Evolutionary conservation across 2,329 filamentous ascomycete species (phyloP).

Genomic region (Blumeria hordei): DNA sequence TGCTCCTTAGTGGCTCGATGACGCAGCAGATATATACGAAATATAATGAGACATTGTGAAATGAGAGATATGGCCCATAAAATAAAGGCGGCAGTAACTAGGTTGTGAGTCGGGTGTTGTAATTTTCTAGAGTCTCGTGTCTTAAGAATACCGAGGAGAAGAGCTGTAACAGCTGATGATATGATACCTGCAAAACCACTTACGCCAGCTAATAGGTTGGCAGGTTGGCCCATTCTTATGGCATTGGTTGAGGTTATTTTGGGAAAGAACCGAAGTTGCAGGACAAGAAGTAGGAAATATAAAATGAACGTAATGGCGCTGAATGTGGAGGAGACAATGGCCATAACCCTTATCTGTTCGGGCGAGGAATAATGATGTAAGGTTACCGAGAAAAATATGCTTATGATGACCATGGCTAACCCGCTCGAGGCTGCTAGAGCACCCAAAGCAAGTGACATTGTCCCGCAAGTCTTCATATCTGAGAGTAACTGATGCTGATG

Average conservation of each 20-base stretch:
- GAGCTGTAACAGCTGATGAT: constrained; percentile 9
- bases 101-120: constrained; percentile 4
- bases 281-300: constrained; percentile 8
- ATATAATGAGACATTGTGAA: constrained; percentile 11
- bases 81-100: constrained; percentile 11
- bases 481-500: too few relatives aligned
- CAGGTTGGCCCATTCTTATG: constrained; percentile 9
- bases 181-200: constrained; percentile 9
- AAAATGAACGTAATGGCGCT: constrained; percentile 7
- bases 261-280: constrained; percentile 12
- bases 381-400: constrained; percentile 12
- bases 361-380: constrained; percentile 6
- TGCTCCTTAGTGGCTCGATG: constrained; percentile 4
- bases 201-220: constrained; percentile 12
- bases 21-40: constrained; percentile 11
- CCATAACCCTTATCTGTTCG: constrained; percentile 5
- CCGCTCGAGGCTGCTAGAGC: constrained; percentile 11
- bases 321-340: constrained; percentile 11
- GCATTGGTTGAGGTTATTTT: constrained; percentile 10
- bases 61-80: constrained; percentile 12
- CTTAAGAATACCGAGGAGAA: constrained; percentile 10
- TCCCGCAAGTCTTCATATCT: too few relatives aligned
- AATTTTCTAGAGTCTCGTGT: constrained; percentile 5
- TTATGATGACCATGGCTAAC: constrained; percentile 9
- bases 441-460: constrained; percentile 8